Conservation (phyloP, 2,329 filamentous ascomycete genomes). For the Niveomyces coronatus region DNA sequence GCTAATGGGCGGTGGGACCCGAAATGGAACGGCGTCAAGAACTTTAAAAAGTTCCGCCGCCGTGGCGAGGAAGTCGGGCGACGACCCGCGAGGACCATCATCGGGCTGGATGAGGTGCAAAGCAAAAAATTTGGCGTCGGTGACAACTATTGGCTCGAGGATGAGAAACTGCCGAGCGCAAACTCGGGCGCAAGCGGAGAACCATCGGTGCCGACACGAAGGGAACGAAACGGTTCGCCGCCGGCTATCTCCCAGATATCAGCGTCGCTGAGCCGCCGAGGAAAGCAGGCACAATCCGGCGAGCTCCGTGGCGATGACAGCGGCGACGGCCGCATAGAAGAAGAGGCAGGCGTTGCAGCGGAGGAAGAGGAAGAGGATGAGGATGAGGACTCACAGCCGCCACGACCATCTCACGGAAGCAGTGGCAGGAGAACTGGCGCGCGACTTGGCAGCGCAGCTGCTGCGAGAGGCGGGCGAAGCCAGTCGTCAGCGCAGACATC, state of each 20-base stretch:
- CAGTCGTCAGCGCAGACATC: constrained; percentile 13
- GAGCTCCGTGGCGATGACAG: constrained; percentile 13
- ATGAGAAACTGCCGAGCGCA: constrained; percentile 22
- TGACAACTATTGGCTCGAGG: constrained; percentile 66
- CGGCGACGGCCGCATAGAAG: no score
- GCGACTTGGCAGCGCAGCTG: neutral
- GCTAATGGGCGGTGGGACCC: constrained; percentile 64
- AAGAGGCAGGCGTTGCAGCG: no score
- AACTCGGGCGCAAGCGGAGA: constrained; percentile 7
- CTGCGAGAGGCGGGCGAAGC: constrained; percentile 4
- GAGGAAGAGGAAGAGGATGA: constrained; percentile 14
- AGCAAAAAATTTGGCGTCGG: constrained; percentile 64
- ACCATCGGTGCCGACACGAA: neutral
- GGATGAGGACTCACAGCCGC: constrained; percentile 9
- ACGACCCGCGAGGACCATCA: constrained; percentile 44
- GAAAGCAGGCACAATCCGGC: neutral
- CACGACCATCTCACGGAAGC: neutral
- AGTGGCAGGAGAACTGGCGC: neutral
- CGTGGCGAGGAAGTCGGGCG: constrained; percentile 40
- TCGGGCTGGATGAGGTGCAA: constrained; percentile 61
- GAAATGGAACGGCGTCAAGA: constrained; percentile 86
- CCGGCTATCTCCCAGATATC: constrained; percentile 4
- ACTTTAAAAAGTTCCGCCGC: constrained; percentile 81
- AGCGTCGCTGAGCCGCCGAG: neutral
- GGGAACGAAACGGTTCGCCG: constrained; percentile 3